A percentile compares a stretch with the other conserved stretches of the same genome.
These are phyloP conservation scores for Porphyra umbilicalis DNA, from an alignment of 31 red algal genomes.

Conservation along the genomic window DNA sequence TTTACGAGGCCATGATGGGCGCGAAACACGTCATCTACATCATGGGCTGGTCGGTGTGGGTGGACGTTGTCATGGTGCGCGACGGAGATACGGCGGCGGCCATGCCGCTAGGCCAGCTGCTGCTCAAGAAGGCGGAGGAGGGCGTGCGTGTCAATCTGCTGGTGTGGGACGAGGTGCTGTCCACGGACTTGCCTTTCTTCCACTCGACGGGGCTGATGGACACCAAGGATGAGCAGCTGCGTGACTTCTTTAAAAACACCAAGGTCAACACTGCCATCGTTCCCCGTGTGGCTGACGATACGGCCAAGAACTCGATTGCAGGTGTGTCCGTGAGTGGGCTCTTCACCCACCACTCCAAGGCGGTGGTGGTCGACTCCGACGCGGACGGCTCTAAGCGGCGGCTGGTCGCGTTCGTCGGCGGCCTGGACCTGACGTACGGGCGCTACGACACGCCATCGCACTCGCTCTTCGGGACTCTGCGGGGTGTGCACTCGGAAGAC, in stretches of 20 bases:
- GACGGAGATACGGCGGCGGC: constrained; percentile 8
- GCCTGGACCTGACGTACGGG: constrained; percentile 64
- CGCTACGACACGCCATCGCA: constrained; percentile 52
- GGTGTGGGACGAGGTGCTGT: constrained; percentile 63
- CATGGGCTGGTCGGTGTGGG: constrained; percentile 57
- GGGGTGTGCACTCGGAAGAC: constrained; percentile 21
- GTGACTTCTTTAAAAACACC: constrained; percentile 40
- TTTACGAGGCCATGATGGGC: constrained; percentile 33
- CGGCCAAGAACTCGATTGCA: constrained; percentile 56
- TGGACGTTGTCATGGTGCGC: constrained; percentile 30
- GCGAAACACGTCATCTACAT: constrained; percentile 60
- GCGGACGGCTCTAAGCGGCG: constrained; percentile 8
- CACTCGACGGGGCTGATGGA: constrained; percentile 42
- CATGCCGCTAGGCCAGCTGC: constrained; percentile 43
- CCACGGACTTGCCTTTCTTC: constrained; percentile 17
- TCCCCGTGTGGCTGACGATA: constrained; percentile 35
- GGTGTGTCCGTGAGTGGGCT: constrained; percentile 40
- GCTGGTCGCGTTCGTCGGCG: constrained; percentile 52
- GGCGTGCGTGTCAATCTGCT: constrained; percentile 47
- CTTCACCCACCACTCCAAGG: constrained; percentile 86
- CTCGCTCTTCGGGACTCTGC: constrained; percentile 19
- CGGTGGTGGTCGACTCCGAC: constrained; percentile 22
- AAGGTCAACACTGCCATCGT: constrained; percentile 50
- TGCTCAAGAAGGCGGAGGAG: constrained; percentile 40
- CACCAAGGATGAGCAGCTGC: constrained; percentile 41